These are phyloP conservation scores for Talaromyces albobiverticillius DNA, from an alignment of 2,329 filamentous ascomycete genomes.

Conservation along the genomic window DNA sequence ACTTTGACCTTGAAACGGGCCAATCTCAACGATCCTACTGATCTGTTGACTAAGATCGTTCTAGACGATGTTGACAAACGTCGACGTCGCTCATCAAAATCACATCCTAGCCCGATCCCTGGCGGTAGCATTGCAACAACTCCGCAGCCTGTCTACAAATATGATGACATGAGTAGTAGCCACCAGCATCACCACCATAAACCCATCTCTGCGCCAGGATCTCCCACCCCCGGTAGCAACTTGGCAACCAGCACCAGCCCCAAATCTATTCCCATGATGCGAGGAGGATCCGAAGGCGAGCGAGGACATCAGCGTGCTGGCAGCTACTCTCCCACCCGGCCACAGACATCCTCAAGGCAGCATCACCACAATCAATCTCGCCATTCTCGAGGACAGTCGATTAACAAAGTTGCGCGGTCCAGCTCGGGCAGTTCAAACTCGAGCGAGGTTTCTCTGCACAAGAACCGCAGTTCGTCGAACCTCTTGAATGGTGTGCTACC, in stretches of 20 bases:
- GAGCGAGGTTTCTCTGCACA: constrained; percentile 53
- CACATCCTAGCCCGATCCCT: constrained; percentile 73
- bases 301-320: constrained; percentile 51
- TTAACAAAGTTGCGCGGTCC: constrained; percentile 73
- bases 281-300: constrained; percentile 52
- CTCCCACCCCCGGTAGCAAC: constrained; percentile 51
- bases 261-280: constrained; percentile 46
- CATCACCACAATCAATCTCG: constrained; percentile 62
- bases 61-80: constrained; percentile 95
- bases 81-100: constrained; percentile 81
- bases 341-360: constrained; percentile 56
- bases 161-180: constrained; percentile 54
- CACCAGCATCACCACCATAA: constrained; percentile 30
- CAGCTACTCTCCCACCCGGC: constrained; percentile 79
- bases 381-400: constrained; percentile 62
- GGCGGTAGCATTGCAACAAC: constrained; percentile 58
- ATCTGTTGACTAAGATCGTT: constrained; percentile 88
- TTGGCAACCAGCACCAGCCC: constrained; percentile 50
- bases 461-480: constrained; percentile 71
- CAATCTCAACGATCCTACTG: constrained; percentile 81
- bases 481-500: constrained; percentile 71
- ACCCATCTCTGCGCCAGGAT: constrained; percentile 68
- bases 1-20: constrained; percentile 86
- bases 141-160: constrained; percentile 59
- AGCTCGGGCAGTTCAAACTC: constrained; percentile 93